These are phyloP conservation scores for Pseudogymnoascus pannorum DNA, from an alignment of 2,329 filamentous ascomycete genomes.

Conservation along the genomic window DNA sequence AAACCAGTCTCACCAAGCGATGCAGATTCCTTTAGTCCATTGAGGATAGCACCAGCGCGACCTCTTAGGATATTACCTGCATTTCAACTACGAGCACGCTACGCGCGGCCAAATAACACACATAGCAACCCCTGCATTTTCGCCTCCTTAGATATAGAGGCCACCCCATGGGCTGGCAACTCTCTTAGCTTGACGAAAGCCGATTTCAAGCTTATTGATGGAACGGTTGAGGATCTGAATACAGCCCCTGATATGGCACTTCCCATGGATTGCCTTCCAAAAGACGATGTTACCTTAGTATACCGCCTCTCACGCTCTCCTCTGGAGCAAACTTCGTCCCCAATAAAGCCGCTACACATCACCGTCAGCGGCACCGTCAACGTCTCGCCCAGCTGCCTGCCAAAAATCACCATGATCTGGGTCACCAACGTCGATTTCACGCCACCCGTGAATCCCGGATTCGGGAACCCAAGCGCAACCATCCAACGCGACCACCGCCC, in stretches of 20 bases:
- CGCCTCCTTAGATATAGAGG: conserved; percentile 66
- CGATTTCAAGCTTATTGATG: conserved; percentile 48
- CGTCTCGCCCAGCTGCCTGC: conserved; percentile 49
- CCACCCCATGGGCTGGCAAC: conserved; percentile 62
- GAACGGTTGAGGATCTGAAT: conserved; percentile 51
- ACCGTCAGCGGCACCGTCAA: conserved; percentile 53
- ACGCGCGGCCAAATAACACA: conserved; percentile 56
- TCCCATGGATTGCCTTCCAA: conserved; percentile 56
- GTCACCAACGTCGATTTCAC: conserved; percentile 63
- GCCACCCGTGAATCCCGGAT: conserved; percentile 55
- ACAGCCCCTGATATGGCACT: conserved; percentile 41
- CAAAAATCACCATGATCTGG: conserved; percentile 60
- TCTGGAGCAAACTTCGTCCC: conserved; percentile 34
- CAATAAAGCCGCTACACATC: conserved; percentile 48
- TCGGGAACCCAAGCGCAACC: conserved; percentile 48
- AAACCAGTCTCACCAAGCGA: conserved; percentile 55
- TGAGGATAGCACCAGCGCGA: conserved; percentile 56
- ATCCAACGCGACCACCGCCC: conserved; percentile 56
- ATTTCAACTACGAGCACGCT: conserved; percentile 65
- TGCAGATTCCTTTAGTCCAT: conserved; percentile 53
- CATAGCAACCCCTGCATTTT: conserved; percentile 52
- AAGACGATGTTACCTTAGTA: conserved; percentile 69
- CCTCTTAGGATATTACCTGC: conserved; percentile 60
- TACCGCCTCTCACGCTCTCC: conserved; percentile 48
- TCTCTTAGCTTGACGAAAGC: conserved; percentile 56